phyloP scores from a whole-genome alignment of 169 alveolate species.

The Besnoitia besnoiti region DNA sequence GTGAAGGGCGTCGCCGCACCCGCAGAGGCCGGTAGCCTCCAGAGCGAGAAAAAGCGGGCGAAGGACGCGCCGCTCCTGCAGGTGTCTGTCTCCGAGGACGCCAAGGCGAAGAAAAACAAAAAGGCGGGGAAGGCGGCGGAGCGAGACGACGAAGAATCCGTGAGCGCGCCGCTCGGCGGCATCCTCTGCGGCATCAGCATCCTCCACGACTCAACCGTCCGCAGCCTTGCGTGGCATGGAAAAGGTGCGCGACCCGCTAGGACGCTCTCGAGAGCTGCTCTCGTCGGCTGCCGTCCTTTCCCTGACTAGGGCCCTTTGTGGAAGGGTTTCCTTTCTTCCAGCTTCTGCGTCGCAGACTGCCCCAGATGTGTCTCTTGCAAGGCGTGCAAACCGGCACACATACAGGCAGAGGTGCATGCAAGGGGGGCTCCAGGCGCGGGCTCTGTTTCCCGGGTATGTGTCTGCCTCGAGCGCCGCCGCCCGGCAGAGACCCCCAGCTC shows the following conservation, averaged over 20 bases:
- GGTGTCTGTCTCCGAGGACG: neutral
- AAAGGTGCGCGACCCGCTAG: constrained; percentile 48
- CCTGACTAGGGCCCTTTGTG: no score
- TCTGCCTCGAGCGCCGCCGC: no score
- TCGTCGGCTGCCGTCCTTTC: no score
- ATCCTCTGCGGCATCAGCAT: constrained; percentile 51
- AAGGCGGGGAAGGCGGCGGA: neutral
- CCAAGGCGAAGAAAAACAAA: neutral
- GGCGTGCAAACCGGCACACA: no score
- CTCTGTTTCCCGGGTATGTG: no score
- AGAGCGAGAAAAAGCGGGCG: neutral
- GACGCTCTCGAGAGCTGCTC: no score
- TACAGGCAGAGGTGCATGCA: no score
- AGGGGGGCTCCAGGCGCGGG: no score
- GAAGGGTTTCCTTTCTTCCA: no score
- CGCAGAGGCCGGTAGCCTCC: neutral
- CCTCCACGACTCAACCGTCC: constrained; percentile 58
- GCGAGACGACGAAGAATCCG: neutral
- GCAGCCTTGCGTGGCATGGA: constrained; percentile 52
- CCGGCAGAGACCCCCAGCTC: no score
- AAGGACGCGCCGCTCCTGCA: neutral
- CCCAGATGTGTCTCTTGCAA: no score
- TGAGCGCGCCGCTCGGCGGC: constrained; percentile 36
- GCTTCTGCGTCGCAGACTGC: no score
- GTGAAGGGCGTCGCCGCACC: constrained; percentile 8